These are phyloP conservation scores for Curvularia verruculosa DNA, from an alignment of 2,329 filamentous ascomycete species.

Conservation along the genomic window DNA sequence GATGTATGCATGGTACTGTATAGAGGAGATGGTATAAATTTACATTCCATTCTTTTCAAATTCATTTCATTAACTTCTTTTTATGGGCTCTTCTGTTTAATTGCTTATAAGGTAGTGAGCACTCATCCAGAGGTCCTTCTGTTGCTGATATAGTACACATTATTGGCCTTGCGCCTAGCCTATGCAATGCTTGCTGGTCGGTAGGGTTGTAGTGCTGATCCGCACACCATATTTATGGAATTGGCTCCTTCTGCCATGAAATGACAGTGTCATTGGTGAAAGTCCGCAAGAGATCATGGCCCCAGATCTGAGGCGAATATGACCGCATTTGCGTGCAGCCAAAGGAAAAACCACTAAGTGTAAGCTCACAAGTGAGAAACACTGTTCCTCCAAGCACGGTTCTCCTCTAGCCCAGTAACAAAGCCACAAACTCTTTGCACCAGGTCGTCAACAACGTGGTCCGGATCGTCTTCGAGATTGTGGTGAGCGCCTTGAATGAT, in stretches of 20 bases:
- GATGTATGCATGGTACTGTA: no score
- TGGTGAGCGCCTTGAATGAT: constrained; percentile 59
- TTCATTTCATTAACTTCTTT: background rate
- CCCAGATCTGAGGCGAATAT: background rate
- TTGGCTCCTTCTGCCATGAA: background rate
- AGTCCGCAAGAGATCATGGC: background rate
- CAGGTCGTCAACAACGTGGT: constrained; percentile 57
- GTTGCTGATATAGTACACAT: background rate
- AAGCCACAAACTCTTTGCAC: constrained; percentile 59
- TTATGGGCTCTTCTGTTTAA: background rate
- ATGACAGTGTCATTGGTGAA: background rate
- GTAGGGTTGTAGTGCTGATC: background rate
- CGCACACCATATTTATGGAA: background rate
- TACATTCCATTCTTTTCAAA: background rate
- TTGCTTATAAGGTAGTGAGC: background rate
- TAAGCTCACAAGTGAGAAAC: constrained; percentile 3
- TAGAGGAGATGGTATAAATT: background rate
- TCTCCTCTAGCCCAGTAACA: constrained; percentile 39
- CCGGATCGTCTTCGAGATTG: constrained; percentile 56
- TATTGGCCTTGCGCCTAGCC: background rate
- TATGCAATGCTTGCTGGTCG: background rate
- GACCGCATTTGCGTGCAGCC: background rate
- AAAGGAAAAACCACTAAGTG: no score
- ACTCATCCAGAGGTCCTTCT: background rate
- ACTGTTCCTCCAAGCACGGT: constrained; percentile 2